phyloP scores from a whole-genome alignment of 352 stramenopile genomes.

The Phytopythium vexans region DNA sequence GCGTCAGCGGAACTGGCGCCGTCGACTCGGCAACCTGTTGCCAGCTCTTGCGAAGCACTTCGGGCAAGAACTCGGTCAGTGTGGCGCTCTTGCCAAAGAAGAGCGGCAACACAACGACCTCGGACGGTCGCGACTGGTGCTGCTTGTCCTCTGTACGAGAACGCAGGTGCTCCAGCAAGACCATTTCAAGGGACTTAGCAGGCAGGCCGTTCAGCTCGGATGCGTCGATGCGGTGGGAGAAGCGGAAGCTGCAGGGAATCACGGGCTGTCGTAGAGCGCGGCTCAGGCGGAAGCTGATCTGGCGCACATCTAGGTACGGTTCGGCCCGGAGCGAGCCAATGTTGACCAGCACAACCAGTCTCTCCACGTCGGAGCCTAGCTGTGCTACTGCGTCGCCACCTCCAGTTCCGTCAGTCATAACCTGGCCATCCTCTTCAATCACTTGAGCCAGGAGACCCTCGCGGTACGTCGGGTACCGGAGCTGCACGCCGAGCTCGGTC shows the following conservation, averaged over 20 bases:
- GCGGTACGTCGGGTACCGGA: conserved; percentile 77
- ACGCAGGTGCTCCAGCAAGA: conserved; percentile 44
- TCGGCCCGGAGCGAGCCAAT: conserved; percentile 72
- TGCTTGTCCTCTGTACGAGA: conserved; percentile 10
- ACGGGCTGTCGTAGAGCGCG: conserved; percentile 48
- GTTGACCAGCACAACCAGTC: conserved; percentile 62
- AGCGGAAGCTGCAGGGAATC: conserved; percentile 72
- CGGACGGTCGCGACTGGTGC: conserved; percentile 2
- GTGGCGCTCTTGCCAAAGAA: conserved; percentile 80
- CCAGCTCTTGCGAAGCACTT: conserved; percentile 51
- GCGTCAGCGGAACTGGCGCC: conserved; percentile 9
- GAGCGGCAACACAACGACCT: conserved; percentile 66
- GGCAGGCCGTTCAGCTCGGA: conserved; percentile 54
- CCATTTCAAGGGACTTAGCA: conserved; percentile 65
- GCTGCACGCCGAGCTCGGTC: conserved; percentile 62
- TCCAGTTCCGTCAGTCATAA: no score
- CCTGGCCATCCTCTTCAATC: conserved; percentile 42
- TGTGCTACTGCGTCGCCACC: not conserved
- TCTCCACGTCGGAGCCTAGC: conserved; percentile 5
- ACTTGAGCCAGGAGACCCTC: conserved; percentile 79
- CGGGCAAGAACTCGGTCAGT: conserved; percentile 72
- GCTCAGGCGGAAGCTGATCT: conserved; percentile 67
- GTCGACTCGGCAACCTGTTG: not conserved
- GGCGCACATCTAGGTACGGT: conserved; percentile 68
- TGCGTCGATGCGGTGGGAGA: conserved; percentile 67